Conservation (phyloP, 192 early-diverging fungal species). For the Coemansia biformis region DNA sequence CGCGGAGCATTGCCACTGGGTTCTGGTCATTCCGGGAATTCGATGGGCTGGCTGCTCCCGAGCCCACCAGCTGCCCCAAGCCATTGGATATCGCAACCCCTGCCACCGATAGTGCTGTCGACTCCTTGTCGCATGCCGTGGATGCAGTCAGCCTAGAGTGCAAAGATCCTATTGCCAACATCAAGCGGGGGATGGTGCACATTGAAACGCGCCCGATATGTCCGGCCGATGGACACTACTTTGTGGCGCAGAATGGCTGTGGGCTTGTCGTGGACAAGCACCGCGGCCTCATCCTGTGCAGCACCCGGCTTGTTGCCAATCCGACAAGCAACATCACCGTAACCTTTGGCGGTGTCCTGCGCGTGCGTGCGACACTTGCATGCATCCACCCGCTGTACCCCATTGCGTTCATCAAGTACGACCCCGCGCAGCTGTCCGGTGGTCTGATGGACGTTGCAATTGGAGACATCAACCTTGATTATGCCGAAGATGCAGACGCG, state of each 20-base stretch:
- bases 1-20: constrained; percentile 25
- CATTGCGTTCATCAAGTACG: constrained; percentile 24
- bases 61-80: background rate
- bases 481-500: background rate
- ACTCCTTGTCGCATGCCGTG: too few relatives aligned
- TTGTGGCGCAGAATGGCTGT: constrained; percentile 47
- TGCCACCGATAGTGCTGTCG: background rate
- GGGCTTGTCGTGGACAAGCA: constrained; percentile 66
- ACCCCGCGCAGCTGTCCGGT: constrained; percentile 6
- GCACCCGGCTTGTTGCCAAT: constrained; percentile 69
- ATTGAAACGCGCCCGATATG: constrained; percentile 9
- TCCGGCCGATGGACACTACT: constrained; percentile 16
- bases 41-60: constrained; percentile 1
- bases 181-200: constrained; percentile 11
- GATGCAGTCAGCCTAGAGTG: too few relatives aligned
- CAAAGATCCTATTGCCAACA: background rate
- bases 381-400: constrained; percentile 73
- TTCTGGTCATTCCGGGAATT: constrained; percentile 31
- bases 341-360: constrained; percentile 77
- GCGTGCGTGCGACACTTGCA: constrained; percentile 68
- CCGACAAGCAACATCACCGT: constrained; percentile 73
- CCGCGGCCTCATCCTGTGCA: constrained; percentile 73
- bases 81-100: too few relatives aligned
- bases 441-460: background rate
- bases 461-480: constrained; percentile 1